phyloP scores from a whole-genome alignment of 129 eudicot genomes.

The sunflower (Helianthus annuus) region HanXRQr2.0-SUNRISE NC_035444.2:13399773-13400272 shows the following conservation, averaged over 20 bases:
- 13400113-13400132: neutral
- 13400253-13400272: neutral
- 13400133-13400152: neutral
- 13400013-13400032: neutral
- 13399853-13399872: too few relatives aligned
- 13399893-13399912: too few relatives aligned
- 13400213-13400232: neutral
- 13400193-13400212: constrained; percentile 16
- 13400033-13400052: neutral
- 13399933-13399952: too few relatives aligned
- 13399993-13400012: neutral
- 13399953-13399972: too few relatives aligned
- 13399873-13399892: too few relatives aligned
- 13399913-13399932: too few relatives aligned
- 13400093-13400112: neutral
- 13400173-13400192: constrained; percentile 31
- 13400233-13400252: neutral
- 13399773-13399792: too few relatives aligned
- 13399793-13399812: too few relatives aligned
- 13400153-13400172: constrained; percentile 8
- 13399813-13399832: too few relatives aligned
- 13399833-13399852: too few relatives aligned
- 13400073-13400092: neutral
- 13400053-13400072: too few relatives aligned
- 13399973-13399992: too few relatives aligned